Conservation (phyloP, 768 basidiomycete species). For the Mycena vitilis region DNA sequence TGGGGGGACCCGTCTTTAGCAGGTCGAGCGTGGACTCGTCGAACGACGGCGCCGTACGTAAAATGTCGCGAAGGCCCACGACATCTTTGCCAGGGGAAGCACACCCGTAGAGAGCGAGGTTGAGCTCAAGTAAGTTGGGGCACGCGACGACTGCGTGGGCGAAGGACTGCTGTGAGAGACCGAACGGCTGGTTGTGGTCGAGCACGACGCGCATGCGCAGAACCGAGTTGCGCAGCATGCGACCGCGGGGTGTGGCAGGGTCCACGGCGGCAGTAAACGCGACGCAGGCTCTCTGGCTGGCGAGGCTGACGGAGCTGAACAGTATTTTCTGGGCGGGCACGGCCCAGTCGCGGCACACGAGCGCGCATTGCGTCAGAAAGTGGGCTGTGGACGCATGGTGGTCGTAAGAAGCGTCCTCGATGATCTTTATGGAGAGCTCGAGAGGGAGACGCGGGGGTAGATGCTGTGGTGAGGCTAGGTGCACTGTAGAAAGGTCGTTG, state of each 20-base stretch:
- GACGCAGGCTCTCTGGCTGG: conserved; percentile 62
- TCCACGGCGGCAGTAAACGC: conserved; percentile 67
- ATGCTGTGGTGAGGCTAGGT: conserved; percentile 19
- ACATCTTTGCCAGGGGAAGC: conserved; percentile 63
- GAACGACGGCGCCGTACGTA: conserved; percentile 68
- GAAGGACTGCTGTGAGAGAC: conserved; percentile 67
- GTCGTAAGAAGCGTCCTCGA: conserved; percentile 63
- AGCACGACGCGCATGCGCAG: conserved; percentile 65
- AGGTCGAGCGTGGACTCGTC: conserved; percentile 62
- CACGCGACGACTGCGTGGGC: conserved; percentile 68
- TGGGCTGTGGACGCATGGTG: conserved; percentile 44
- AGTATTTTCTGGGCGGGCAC: conserved; percentile 71
- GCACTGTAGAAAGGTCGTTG: conserved; percentile 14
- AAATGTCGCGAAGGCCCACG: conserved; percentile 58
- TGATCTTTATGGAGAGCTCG: conserved; percentile 72
- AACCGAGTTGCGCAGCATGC: conserved; percentile 65
- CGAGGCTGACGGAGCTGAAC: conserved; percentile 67
- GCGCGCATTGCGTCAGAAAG: conserved; percentile 64
- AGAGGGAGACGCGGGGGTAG: conserved; percentile 59
- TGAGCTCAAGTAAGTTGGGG: conserved; percentile 67
- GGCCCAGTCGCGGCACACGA: conserved; percentile 78
- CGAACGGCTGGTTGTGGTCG: conserved; percentile 75
- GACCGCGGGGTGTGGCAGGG: conserved; percentile 58
- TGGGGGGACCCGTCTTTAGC: conserved; percentile 65
- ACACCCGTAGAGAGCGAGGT: conserved; percentile 69